These are phyloP conservation scores for Agrostemma githago DNA, from an alignment of 148 eudicot genomes.

Conservation along the genomic window DNA sequence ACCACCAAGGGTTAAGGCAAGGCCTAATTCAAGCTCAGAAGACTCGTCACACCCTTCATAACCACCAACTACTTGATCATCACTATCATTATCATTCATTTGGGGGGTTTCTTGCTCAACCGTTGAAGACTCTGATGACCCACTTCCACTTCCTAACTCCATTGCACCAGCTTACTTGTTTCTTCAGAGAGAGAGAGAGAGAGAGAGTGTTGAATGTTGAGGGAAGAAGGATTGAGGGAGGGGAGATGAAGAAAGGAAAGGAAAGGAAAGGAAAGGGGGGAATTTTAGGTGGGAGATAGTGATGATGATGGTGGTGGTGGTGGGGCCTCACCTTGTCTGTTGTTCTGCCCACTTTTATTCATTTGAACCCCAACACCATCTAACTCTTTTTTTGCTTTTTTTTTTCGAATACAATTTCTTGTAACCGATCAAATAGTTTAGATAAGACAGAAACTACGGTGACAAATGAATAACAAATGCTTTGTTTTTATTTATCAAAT, in stretches of 20 bases:
- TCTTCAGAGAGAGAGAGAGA: background rate
- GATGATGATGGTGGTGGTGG: conserved; percentile 10
- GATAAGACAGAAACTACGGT: no score
- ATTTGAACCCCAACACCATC: background rate
- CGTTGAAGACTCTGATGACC: conserved; percentile 4
- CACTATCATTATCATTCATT: background rate
- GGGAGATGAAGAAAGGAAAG: background rate
- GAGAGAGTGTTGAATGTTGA: background rate
- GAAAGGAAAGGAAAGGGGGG: background rate
- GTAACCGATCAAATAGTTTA: background rate
- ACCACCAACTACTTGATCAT: background rate
- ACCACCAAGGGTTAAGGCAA: conserved; percentile 4
- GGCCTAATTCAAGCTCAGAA: conserved; percentile 11
- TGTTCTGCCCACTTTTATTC: conserved; percentile 1
- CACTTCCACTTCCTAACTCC: conserved; percentile 13
- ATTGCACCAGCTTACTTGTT: background rate
- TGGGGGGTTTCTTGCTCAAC: background rate
- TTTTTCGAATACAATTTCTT: background rate
- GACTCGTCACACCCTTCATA: conserved; percentile 10
- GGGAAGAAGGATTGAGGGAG: background rate
- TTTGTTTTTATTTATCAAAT: no score
- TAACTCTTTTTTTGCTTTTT: no score
- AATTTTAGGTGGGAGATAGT: conserved; percentile 11
- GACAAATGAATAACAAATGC: no score
- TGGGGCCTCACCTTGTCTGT: conserved; percentile 14